Percentiles rank a stretch among this genome's conserved stretches.
Evolutionary conservation across 2,329 filamentous ascomycete genomes (phyloP).

Genomic region (Ophiosphaerella korrae): DNA sequence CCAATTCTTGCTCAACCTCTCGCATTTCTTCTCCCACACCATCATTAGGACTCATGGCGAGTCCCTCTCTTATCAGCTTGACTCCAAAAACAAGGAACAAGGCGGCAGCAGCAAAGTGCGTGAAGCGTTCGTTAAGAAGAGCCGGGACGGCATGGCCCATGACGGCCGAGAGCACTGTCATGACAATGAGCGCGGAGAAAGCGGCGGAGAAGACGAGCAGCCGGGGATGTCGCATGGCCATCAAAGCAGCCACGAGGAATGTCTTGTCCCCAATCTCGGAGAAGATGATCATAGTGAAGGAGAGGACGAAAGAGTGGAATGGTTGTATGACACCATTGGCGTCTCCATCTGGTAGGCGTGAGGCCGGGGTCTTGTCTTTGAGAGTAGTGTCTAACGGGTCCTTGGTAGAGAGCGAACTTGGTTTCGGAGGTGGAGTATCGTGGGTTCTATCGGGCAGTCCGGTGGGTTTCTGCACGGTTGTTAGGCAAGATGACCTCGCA

Average conservation of each 20-base stretch:
- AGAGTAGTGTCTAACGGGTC: slow-evolving; percentile 54
- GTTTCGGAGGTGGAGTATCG: slow-evolving; percentile 73
- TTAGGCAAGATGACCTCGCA: slow-evolving; percentile 13
- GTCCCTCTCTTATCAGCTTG: slow-evolving; percentile 82
- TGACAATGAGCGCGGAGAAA: slow-evolving; percentile 86
- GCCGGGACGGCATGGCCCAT: slow-evolving; percentile 91
- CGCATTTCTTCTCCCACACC: slow-evolving; percentile 97
- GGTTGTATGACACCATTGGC: slow-evolving; percentile 72
- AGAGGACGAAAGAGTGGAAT: slow-evolving; percentile 86
- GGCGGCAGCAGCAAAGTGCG: slow-evolving; percentile 80
- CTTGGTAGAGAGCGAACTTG: slow-evolving; percentile 66
- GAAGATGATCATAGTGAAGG: slow-evolving; percentile 95
- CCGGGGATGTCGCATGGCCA: slow-evolving; percentile 98
- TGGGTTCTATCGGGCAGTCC: slow-evolving; percentile 80
- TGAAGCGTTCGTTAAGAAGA: slow-evolving; percentile 87
- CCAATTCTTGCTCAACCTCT: slow-evolving; percentile 91
- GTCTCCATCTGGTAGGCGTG: slow-evolving; percentile 51
- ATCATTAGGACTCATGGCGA: slow-evolving; percentile 86
- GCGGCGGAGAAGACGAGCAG: slow-evolving; percentile 93
- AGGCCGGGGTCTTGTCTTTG: slow-evolving; percentile 29
- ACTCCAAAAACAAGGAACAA: slow-evolving; percentile 90
- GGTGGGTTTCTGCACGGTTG: slow-evolving; percentile 68
- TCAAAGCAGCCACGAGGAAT: slow-evolving; percentile 93
- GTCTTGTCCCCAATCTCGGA: slow-evolving; percentile 99
- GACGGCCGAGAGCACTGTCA: slow-evolving; percentile 93